Conservation (phyloP, 176 grass and related monocot genomes). For the Avena eriantha region DNA sequence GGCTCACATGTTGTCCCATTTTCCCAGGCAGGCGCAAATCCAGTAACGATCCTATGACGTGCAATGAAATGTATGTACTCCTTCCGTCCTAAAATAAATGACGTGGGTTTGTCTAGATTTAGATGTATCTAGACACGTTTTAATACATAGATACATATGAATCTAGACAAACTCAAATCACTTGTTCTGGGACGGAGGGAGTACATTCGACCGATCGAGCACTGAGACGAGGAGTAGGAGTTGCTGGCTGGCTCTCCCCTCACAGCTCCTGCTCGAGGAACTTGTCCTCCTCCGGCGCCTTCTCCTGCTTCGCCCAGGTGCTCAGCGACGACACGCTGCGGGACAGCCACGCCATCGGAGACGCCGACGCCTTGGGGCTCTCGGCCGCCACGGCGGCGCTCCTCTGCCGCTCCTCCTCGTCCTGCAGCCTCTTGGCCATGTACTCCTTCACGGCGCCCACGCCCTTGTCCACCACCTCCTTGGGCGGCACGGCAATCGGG, state of each 20-base stretch:
- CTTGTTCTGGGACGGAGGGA: too few species aligned
- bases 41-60: not conserved
- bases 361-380: conserved; percentile 50
- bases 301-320: conserved; percentile 44
- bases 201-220: conserved; percentile 30
- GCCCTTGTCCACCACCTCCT: conserved; percentile 57
- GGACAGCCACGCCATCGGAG: conserved; percentile 57
- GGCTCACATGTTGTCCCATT: not conserved
- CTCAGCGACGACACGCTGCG: conserved; percentile 67
- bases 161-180: too few species aligned
- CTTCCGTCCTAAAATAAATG: too few species aligned
- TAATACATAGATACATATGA: too few species aligned
- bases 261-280: conserved; percentile 66
- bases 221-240: not conserved
- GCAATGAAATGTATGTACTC: not conserved
- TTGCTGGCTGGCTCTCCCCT: not conserved
- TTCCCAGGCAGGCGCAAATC: not conserved
- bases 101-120: too few species aligned
- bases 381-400: conserved; percentile 31
- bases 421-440: conserved; percentile 60
- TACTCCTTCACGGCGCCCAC: conserved; percentile 57
- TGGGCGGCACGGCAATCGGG: conserved; percentile 67
- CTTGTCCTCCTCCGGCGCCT: conserved; percentile 45
- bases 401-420: conserved; percentile 57
- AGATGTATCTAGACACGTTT: too few species aligned